Evolutionary conservation across 805 yeast species (phyloP).

Genomic region (Tetrapisispora iriomotensis): DNA sequence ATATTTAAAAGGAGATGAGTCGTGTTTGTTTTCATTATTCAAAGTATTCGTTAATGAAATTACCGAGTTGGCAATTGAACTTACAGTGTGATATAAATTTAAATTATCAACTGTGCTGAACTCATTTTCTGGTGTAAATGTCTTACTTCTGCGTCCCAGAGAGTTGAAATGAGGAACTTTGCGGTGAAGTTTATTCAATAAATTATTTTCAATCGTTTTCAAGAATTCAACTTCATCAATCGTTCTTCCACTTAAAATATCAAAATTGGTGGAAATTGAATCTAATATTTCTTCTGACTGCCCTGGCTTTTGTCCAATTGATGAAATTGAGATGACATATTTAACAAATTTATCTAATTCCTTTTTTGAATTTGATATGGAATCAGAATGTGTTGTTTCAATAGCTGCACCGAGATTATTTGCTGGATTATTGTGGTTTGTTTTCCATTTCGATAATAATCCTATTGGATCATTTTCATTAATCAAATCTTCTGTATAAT

Average conservation of each 20-base stretch:
- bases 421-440: conserved; percentile 20
- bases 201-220: conserved; percentile 37
- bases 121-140: conserved; percentile 4
- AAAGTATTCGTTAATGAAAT: conserved; percentile 26
- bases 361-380: conserved; percentile 10
- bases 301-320: conserved; percentile 16
- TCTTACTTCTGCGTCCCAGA: background rate
- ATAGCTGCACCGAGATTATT: background rate
- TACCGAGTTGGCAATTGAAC: conserved; percentile 28
- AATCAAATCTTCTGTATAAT: background rate
- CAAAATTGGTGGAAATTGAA: conserved; percentile 35
- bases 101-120: conserved; percentile 29
- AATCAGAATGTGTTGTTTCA: background rate
- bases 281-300: conserved; percentile 8
- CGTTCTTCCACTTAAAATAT: conserved; percentile 59
- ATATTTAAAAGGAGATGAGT: conserved; percentile 16
- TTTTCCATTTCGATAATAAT: conserved; percentile 25
- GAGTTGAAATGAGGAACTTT: background rate
- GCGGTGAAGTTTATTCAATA: conserved; percentile 11
- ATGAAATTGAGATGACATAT: conserved; percentile 30
- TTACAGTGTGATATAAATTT: conserved; percentile 28
- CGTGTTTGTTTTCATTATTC: conserved; percentile 6
- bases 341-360: conserved; percentile 31
- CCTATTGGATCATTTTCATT: conserved; percentile 18
- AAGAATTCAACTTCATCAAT: conserved; percentile 56